Base-by-base conservation (phyloP, 2,329 filamentous ascomycete species). In the Ascochyta clinopodiicola region DNA sequence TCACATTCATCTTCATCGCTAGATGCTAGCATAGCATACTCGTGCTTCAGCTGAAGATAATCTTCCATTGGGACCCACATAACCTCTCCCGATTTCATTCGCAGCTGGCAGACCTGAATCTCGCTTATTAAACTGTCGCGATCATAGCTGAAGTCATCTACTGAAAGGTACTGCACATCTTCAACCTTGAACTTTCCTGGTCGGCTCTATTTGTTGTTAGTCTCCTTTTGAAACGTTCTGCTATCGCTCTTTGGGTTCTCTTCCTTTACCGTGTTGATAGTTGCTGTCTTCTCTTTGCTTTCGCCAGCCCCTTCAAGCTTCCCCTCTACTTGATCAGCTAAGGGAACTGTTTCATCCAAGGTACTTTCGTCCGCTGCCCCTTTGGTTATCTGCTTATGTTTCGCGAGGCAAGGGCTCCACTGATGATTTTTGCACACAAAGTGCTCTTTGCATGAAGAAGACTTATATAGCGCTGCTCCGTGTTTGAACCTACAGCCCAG, bases 1-100 rank as follows among this genome's bases (percentile, higher is more conserved):
- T 45, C 37, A 34, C 12, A 40, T 44, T 57, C 27, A 27, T 31
- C 29, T 43, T 57, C 15, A 46, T 57, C 21, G 27, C 49, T 52
- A 27, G 49, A 57, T 49, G 21, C 31, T 34, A 34, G 31, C 31
- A 34, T 34, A 34, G 31, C 31, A 15, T 34, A 34, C 31, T 34
- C n/a, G 31, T 47, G 31, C 43, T 27, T 40, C 17, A 19, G 47
- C 31, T 34, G 6, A 34, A 34, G 31, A 34, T 34, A 34, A 34
- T 34, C 31, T 34, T 34, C 31, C 6, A 34, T 34, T 34, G 6
- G 31, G 12, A 34, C 31, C 12, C 2, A 34, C 12, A 34, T 34
- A 34, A 34, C 7, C 31, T 34, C 31, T 34, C 31, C 31, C 6
- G 6, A 34, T 34, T 34, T 34, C 12, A 15, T 34, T 34, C 12